These are phyloP conservation scores for Mrakiaceae sp. DNA, from an alignment of 1,284 basidiomycete species.

Conservation along the genomic window DNA sequence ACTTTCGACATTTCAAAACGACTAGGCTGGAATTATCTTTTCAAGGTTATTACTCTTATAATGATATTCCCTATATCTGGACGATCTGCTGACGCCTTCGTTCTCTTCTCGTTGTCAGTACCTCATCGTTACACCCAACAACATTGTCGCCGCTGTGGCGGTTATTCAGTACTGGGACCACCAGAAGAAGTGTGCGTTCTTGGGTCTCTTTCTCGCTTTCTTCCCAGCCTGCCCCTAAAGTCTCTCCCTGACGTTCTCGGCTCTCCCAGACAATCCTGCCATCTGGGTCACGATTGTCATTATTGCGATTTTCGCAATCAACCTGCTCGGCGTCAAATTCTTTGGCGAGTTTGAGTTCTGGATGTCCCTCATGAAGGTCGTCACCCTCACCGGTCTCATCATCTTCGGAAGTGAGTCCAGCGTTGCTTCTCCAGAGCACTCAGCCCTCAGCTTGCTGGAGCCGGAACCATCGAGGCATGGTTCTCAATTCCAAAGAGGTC, in stretches of 20 bases:
- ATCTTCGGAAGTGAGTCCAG: constrained; percentile 38
- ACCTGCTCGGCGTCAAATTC: constrained; percentile 39
- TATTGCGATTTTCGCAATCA: constrained; percentile 28
- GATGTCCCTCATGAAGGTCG: constrained; percentile 43
- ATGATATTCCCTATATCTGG: not conserved
- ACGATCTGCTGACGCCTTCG: not conserved
- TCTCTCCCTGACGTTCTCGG: constrained; percentile 21
- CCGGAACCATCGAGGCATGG: too few relatives aligned
- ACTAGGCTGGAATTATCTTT: constrained; percentile 23
- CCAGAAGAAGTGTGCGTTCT: constrained; percentile 8
- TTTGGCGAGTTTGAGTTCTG: constrained; percentile 51
- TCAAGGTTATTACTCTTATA: constrained; percentile 25
- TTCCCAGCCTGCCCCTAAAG: not conserved
- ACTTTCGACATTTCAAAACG: too few relatives aligned
- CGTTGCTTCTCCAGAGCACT: constrained; percentile 18
- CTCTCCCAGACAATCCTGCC: constrained; percentile 23
- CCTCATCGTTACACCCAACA: constrained; percentile 35
- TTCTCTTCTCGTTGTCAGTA: constrained; percentile 18
- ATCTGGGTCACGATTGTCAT: constrained; percentile 35
- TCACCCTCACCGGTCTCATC: constrained; percentile 49
- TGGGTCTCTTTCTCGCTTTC: not conserved
- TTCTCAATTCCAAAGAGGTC: constrained; percentile 19
- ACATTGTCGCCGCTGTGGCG: constrained; percentile 34
- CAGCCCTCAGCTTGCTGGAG: too few relatives aligned
- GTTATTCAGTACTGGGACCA: constrained; percentile 25